A percentile compares a stretch with the other conserved stretches of the same genome.
These are phyloP conservation scores for Taiozyma sp. DNA, from an alignment of 1,139 yeast genomes.

Conservation along the genomic window DNA sequence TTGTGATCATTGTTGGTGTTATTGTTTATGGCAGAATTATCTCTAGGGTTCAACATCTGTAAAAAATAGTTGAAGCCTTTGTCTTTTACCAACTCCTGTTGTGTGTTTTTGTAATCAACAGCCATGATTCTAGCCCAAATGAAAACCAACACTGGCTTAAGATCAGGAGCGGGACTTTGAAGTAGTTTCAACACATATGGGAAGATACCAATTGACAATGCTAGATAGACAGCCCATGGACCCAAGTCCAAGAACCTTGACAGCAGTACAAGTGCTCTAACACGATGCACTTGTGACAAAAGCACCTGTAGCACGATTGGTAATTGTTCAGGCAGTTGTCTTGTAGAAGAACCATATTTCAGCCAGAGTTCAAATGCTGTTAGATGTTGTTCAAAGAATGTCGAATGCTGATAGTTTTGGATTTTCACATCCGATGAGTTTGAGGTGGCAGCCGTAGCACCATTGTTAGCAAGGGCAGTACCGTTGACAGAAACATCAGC, in stretches of 20 bases:
- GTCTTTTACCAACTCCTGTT: constrained; percentile 87
- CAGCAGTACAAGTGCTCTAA: constrained; percentile 79
- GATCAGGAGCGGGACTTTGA: constrained; percentile 94
- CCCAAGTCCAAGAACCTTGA: constrained; percentile 90
- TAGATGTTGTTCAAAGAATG: constrained; percentile 91
- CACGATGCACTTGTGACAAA: constrained; percentile 88
- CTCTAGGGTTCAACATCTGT: constrained; percentile 56
- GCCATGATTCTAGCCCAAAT: constrained; percentile 99
- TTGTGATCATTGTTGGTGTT: constrained; percentile 70
- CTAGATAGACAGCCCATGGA: constrained; percentile 95
- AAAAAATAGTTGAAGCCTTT: constrained; percentile 88
- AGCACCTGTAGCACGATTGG: constrained; percentile 93
- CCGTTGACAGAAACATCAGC: neutral
- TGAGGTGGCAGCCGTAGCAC: constrained; percentile 13
- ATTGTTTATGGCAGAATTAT: constrained; percentile 39
- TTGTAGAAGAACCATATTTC: constrained; percentile 79
- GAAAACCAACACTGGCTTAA: constrained; percentile 89
- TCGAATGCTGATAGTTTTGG: constrained; percentile 72
- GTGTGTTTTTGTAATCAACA: constrained; percentile 85
- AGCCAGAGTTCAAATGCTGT: constrained; percentile 97
- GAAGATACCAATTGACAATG: constrained; percentile 90
- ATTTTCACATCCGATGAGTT: constrained; percentile 12
- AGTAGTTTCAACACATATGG: constrained; percentile 88
- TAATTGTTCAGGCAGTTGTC: constrained; percentile 89
- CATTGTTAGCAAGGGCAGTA: constrained; percentile 9